Conservation (phyloP, 305 asterid species). For the Fraxinus floribunda region DNA sequence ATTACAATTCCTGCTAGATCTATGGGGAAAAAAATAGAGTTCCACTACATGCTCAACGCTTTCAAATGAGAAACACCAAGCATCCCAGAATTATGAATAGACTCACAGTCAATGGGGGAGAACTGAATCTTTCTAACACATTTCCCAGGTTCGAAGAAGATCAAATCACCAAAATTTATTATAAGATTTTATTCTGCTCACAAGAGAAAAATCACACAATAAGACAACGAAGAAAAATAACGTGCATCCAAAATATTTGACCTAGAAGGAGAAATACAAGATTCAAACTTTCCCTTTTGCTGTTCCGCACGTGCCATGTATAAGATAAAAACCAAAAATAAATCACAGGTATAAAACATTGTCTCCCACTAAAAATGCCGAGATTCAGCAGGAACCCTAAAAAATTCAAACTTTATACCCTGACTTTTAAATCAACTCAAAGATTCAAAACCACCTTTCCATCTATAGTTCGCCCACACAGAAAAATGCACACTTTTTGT, state of each 20-base stretch:
- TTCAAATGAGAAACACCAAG: background rate
- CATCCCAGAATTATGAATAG: background rate
- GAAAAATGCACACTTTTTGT: background rate
- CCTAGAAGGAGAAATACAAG: background rate
- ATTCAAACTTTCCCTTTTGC: background rate
- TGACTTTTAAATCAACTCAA: background rate
- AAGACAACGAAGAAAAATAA: background rate
- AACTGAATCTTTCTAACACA: constrained; percentile 17
- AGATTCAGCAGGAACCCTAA: background rate
- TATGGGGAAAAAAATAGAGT: background rate
- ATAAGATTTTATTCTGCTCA: background rate
- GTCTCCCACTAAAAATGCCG: constrained; percentile 4
- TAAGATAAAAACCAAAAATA: constrained; percentile 6
- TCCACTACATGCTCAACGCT: constrained; percentile 10
- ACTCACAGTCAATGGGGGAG: background rate
- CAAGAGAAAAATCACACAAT: background rate
- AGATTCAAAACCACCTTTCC: constrained; percentile 7
- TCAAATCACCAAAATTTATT: background rate
- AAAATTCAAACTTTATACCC: background rate
- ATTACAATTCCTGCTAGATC: constrained; percentile 4
- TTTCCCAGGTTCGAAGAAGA: background rate
- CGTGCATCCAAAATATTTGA: background rate
- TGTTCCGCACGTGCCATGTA: background rate
- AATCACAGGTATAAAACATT: constrained; percentile 11
- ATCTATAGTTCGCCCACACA: background rate